Conservation (phyloP, 768 basidiomycete species). For the Epithele typhae region DNA sequence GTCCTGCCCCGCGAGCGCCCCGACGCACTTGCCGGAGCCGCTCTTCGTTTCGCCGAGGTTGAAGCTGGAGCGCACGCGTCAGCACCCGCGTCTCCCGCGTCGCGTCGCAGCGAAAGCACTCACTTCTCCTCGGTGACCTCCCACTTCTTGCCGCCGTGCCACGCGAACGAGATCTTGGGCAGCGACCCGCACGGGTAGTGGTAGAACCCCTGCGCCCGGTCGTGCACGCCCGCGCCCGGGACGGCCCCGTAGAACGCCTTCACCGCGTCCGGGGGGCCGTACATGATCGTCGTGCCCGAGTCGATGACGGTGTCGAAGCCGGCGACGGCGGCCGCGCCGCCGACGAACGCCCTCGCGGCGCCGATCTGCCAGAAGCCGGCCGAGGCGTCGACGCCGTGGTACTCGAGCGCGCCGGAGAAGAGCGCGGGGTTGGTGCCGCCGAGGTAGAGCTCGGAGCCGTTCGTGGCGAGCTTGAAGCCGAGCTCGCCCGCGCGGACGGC, state of each 20-base stretch:
- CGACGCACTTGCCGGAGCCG: too few species aligned
- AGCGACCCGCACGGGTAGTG: slow-evolving; percentile 25
- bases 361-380: slow-evolving; percentile 26
- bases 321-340: slow-evolving; percentile 13
- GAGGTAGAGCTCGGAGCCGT: slow-evolving; percentile 20
- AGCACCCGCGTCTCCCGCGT: too few species aligned
- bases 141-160: too few species aligned
- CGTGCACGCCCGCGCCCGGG: slow-evolving; percentile 20
- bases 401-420: slow-evolving; percentile 17
- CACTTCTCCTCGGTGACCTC: too few species aligned
- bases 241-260: slow-evolving; percentile 19
- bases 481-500: slow-evolving; percentile 10
- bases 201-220: slow-evolving; percentile 23
- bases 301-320: slow-evolving; percentile 28
- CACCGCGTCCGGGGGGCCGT: slow-evolving; percentile 22
- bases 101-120: too few species aligned
- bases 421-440: slow-evolving; percentile 15
- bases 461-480: slow-evolving; percentile 17
- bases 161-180: too few species aligned
- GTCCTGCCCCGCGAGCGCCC: slow-evolving; percentile 1
- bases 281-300: slow-evolving; percentile 27
- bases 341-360: slow-evolving; percentile 18
- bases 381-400: slow-evolving; percentile 16
- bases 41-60: slow-evolving; percentile 10
- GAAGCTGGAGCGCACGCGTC: slow-evolving; percentile 1